Percentiles rank a stretch among this genome's conserved stretches.
These are phyloP conservation scores for Rhododendron griersonianum DNA, from an alignment of 148 eudicot species.

Conservation along the genomic window DNA sequence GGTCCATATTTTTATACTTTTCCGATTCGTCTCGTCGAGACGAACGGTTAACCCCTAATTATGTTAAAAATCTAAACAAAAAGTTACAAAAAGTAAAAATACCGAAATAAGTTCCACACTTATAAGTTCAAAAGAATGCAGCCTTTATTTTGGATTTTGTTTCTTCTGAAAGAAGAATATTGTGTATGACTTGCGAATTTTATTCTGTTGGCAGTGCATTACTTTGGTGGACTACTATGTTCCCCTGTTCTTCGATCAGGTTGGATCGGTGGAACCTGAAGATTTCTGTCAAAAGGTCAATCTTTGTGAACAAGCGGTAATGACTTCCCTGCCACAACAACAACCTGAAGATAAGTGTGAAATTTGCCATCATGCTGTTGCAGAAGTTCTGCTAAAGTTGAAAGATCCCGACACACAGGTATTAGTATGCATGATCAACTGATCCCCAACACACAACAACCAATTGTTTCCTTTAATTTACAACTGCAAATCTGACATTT, in stretches of 20 bases:
- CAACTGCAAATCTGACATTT: neutral
- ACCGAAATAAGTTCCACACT: no score
- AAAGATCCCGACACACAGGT: conserved; percentile 88
- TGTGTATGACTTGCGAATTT: neutral
- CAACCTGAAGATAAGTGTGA: conserved; percentile 30
- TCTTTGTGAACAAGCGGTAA: conserved; percentile 41
- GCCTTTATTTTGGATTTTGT: neutral
- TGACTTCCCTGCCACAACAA: conserved; percentile 17
- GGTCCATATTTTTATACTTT: no score
- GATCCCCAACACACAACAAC: neutral
- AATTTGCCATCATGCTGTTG: conserved; percentile 33
- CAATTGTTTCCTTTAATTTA: neutral
- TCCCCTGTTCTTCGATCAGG: conserved; percentile 63
- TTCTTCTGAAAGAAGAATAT: neutral
- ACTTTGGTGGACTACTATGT: conserved; percentile 75
- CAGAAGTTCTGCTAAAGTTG: conserved; percentile 54
- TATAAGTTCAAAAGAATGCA: no score
- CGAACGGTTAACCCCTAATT: no score
- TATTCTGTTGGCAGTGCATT: conserved; percentile 54
- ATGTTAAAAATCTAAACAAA: no score
- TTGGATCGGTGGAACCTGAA: conserved; percentile 54
- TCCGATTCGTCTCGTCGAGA: no score
- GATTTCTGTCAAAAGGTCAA: conserved; percentile 56
- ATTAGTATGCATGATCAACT: conserved; percentile 1
- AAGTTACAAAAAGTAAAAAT: no score